These are phyloP conservation scores for Ogataea henricii DNA, from an alignment of 805 yeast species.

Conservation along the genomic window DNA sequence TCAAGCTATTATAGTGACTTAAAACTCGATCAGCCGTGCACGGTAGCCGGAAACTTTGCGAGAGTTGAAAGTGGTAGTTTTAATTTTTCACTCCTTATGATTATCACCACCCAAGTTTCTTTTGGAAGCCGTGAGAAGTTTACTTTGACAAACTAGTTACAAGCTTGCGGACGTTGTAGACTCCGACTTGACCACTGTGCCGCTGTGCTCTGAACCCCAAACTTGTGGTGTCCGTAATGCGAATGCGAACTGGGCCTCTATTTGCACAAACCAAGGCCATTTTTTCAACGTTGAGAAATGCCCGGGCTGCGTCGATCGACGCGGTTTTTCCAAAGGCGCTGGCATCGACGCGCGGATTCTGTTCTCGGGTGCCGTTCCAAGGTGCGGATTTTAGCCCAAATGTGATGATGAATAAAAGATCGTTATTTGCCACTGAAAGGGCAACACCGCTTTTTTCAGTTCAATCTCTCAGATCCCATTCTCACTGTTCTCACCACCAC, in stretches of 20 bases:
- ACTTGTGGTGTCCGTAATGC: no score
- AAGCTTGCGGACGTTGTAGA: no score
- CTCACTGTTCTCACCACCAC: conserved; percentile 16
- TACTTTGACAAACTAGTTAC: no score
- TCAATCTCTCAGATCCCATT: conserved; percentile 1
- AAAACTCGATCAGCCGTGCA: no score
- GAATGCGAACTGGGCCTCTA: background rate
- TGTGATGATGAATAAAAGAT: background rate
- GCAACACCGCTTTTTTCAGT: background rate
- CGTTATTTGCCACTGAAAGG: background rate
- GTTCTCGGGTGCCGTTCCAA: conserved; percentile 2
- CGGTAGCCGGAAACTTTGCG: no score
- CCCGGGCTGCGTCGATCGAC: conserved; percentile 2
- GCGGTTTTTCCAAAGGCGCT: background rate
- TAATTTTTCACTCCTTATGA: no score
- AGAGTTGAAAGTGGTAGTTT: no score
- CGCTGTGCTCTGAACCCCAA: no score
- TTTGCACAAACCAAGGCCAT: background rate
- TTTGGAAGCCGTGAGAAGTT: no score
- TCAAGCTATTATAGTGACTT: no score
- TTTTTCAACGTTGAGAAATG: background rate
- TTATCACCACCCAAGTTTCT: no score
- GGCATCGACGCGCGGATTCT: conserved; percentile 6
- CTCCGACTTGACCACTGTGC: no score
- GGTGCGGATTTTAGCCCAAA: background rate